Evolutionary conservation across 2,329 filamentous ascomycete genomes (phyloP), one percentile per base, ranked within the genome.

Genomic region (Pseudogymnoascus sp.): DNA sequence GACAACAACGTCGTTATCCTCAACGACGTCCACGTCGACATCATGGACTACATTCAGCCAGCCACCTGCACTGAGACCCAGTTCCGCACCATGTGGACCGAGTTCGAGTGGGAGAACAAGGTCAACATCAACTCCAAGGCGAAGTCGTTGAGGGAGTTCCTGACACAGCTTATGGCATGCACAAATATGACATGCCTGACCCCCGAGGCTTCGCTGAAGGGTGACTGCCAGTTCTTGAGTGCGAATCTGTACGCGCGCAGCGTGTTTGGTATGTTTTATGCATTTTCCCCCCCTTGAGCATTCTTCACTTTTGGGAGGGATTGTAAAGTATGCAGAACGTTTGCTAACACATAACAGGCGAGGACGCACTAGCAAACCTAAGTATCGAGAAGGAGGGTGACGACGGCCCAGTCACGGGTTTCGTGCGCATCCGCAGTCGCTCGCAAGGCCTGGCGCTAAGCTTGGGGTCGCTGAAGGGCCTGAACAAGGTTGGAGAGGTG

Each of bases 91-190:
- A 99, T 99, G 94, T 99, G 94, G 94, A 99, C 94, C 35, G 94
- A 99, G 72, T 99, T 99, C 67, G 94, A 99, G 73, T 99, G 94
- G 94, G 94, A 99, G 80, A 99, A 99, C 78, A 99, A 99, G 82
- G 92, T 99, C 74, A 99, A 99, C 77, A 97, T 99, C 77, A 96
- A 96, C 76, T 95, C 90, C 65, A 97, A 96, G 80, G 90, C 90
- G 66, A 95, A 92, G 78, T 88, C 84, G 26, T 79, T 99, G 63
- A 84, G 92, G 57, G 90, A 95, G 18, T 99, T 99, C 83, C 77
- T 99, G 65, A 87, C 90, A 67, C 88, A 95, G 72, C 79, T 99
- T 62, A 97, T 97, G 94, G 90, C 91, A 63, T 92, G 89, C 73
- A 99, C 94, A 59, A 97, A 99, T 75, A 99, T 99, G 94, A 94